Conservation (phyloP, 2,329 filamentous ascomycete species). For the Tolypocladium cylindrosporum region DNA sequence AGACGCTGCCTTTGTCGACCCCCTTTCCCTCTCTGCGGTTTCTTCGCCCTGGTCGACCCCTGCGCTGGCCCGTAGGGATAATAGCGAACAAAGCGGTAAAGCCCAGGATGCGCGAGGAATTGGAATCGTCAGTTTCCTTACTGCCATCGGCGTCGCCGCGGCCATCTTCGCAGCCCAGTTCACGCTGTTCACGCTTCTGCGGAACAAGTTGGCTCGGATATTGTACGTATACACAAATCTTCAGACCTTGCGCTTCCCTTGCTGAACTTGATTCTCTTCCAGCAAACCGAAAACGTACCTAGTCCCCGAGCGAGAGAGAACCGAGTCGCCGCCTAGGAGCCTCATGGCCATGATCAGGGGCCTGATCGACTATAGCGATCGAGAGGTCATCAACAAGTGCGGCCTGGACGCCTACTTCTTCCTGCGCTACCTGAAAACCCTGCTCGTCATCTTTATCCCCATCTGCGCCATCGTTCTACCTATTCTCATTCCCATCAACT, state of each 20-base stretch:
- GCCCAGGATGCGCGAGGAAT: slow-evolving; percentile 35
- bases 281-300: slow-evolving; percentile 79
- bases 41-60: background rate
- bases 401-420: slow-evolving; percentile 98
- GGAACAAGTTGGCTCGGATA: slow-evolving; percentile 71
- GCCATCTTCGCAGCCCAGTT: slow-evolving; percentile 55
- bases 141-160: slow-evolving; percentile 53
- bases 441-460: slow-evolving; percentile 87
- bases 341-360: slow-evolving; percentile 41
- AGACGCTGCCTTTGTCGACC: background rate
- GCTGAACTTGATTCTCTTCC: background rate
- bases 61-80: background rate
- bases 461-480: slow-evolving; percentile 71
- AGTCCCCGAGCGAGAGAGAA: slow-evolving; percentile 75
- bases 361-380: slow-evolving; percentile 59
- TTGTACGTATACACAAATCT: slow-evolving; percentile 48
- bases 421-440: slow-evolving; percentile 66
- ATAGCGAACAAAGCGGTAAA: background rate
- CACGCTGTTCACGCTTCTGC: slow-evolving; percentile 62
- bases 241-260: background rate
- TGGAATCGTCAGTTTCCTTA: slow-evolving; percentile 41
- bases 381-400: slow-evolving; percentile 88
- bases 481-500: slow-evolving; percentile 79
- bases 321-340: slow-evolving; percentile 56
- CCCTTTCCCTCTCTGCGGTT: background rate